Evolutionary conservation across 495 filamentous ascomycete species (phyloP).

Genomic region (Penicillium crystallinum): DNA sequence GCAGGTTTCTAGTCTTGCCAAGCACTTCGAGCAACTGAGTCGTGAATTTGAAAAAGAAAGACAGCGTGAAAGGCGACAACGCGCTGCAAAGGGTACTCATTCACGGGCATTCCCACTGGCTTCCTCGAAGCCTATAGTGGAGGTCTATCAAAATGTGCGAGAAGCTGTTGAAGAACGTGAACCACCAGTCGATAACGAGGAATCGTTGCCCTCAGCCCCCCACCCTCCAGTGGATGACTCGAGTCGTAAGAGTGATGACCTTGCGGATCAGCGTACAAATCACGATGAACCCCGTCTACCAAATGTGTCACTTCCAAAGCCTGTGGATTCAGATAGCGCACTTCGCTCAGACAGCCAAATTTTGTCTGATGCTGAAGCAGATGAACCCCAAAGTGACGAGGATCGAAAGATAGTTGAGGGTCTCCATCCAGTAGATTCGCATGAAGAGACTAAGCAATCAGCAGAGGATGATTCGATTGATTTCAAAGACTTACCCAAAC

Average conservation of each 20-base stretch:
- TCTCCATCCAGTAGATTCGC: slow-evolving; percentile 58
- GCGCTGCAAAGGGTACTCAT: slow-evolving; percentile 73
- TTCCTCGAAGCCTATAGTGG: slow-evolving; percentile 91
- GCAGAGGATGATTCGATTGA: slow-evolving; percentile 54
- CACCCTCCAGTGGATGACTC: slow-evolving; percentile 24
- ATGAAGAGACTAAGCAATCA: slow-evolving; percentile 55
- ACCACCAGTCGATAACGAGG: slow-evolving; percentile 62
- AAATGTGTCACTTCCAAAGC: slow-evolving; percentile 30
- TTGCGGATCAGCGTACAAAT: slow-evolving; percentile 18
- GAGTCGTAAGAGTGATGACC: slow-evolving; percentile 26
- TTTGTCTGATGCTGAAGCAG: slow-evolving; percentile 63
- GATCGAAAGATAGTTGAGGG: slow-evolving; percentile 62
- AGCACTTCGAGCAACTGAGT: slow-evolving; percentile 93
- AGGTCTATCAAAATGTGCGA: slow-evolving; percentile 87
- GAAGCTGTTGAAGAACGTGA: slow-evolving; percentile 85
- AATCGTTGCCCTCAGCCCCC: slow-evolving; percentile 26
- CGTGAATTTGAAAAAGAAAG: slow-evolving; percentile 96
- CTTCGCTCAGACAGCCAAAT: slow-evolving; percentile 48
- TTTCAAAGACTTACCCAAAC: slow-evolving; percentile 73
- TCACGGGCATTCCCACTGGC: slow-evolving; percentile 81
- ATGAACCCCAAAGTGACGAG: slow-evolving; percentile 58
- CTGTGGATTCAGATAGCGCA: slow-evolving; percentile 47
- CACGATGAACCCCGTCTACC: slow-evolving; percentile 16
- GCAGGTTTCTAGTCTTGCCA: slow-evolving; percentile 81
- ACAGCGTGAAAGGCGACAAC: slow-evolving; percentile 73